Conservation (phyloP, 2,329 filamentous ascomycete species). For the Massarina eburnea region DNA sequence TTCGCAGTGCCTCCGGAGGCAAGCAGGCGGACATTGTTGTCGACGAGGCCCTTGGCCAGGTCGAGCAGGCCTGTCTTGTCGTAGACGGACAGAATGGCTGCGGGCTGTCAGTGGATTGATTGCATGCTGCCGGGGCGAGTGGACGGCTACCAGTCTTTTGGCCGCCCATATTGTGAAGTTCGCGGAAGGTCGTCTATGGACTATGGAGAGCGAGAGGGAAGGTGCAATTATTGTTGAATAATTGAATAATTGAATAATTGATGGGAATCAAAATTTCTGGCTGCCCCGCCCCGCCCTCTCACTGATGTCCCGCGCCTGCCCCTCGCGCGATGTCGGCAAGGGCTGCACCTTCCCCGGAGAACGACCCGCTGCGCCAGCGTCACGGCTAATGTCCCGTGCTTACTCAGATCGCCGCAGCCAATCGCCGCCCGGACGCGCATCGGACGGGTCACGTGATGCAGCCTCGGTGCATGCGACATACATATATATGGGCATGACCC, state of each 20-base stretch:
- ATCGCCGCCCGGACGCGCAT: too few species aligned
- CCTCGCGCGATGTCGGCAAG: conserved; percentile 21
- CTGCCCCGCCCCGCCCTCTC: background rate
- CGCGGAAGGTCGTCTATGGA: background rate
- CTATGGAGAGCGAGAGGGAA: background rate
- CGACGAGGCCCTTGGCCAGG: conserved; percentile 42
- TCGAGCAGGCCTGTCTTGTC: conserved; percentile 77
- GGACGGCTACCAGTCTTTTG: conserved; percentile 38
- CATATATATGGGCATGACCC: too few species aligned
- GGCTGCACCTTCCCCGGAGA: conserved; percentile 2
- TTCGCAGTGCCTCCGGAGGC: conserved; percentile 94
- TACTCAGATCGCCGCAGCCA: too few species aligned
- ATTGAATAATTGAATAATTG: conserved; percentile 17
- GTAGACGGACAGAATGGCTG: conserved; percentile 94
- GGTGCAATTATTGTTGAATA: background rate
- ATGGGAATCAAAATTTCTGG: conserved; percentile 24
- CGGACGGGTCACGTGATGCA: too few species aligned
- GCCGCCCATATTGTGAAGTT: conserved; percentile 30
- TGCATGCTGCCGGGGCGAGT: too few species aligned
- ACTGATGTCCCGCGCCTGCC: conserved; percentile 11
- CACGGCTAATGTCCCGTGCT: too few species aligned
- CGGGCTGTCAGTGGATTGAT: background rate
- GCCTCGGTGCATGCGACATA: too few species aligned
- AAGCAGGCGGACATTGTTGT: conserved; percentile 60
- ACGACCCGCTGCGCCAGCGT: too few species aligned